Evolutionary conservation across 2,329 filamentous ascomycete species (phyloP).

Genomic region (Teratosphaeriaceae sp.): DNA sequence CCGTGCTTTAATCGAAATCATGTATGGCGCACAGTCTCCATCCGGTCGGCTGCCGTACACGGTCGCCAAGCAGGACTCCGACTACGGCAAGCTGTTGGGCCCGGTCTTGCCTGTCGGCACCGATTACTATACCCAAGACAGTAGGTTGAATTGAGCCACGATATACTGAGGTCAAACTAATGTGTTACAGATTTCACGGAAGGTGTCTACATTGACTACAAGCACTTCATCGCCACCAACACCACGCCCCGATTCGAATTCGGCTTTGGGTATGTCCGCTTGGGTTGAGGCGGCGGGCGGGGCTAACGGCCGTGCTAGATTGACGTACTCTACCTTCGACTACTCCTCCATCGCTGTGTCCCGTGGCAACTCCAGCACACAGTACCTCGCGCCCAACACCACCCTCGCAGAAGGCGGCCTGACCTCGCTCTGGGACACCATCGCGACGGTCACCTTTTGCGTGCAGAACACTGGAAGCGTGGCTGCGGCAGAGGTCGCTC

Average conservation of each 20-base stretch:
- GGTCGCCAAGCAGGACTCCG: conserved; percentile 48
- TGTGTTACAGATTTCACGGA: conserved; percentile 25
- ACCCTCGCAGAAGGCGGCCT: conserved; percentile 29
- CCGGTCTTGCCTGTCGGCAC: conserved; percentile 28
- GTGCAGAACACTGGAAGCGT: conserved; percentile 57
- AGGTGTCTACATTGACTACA: conserved; percentile 41
- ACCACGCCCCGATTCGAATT: conserved; percentile 39
- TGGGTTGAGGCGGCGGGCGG: not conserved
- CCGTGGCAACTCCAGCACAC: not conserved
- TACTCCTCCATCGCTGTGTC: conserved; percentile 1
- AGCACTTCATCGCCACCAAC: conserved; percentile 36
- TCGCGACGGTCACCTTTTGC: conserved; percentile 51
- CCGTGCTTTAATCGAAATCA: conserved; percentile 46
- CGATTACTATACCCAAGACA: conserved; percentile 25
- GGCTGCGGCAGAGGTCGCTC: conserved; percentile 48
- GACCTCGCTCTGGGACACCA: conserved; percentile 51
- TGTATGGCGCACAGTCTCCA: conserved; percentile 52
- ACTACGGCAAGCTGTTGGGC: conserved; percentile 46
- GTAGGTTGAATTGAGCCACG: not conserved
- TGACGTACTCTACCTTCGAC: conserved; percentile 6
- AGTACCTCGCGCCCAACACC: conserved; percentile 1
- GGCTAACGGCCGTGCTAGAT: conserved; percentile 6
- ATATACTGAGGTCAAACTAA: not conserved
- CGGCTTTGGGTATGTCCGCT: conserved; percentile 23
- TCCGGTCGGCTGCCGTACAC: conserved; percentile 57